phyloP scores from a whole-genome alignment of 1,284 basidiomycete species.

The Tylopilus sp. region DNA sequence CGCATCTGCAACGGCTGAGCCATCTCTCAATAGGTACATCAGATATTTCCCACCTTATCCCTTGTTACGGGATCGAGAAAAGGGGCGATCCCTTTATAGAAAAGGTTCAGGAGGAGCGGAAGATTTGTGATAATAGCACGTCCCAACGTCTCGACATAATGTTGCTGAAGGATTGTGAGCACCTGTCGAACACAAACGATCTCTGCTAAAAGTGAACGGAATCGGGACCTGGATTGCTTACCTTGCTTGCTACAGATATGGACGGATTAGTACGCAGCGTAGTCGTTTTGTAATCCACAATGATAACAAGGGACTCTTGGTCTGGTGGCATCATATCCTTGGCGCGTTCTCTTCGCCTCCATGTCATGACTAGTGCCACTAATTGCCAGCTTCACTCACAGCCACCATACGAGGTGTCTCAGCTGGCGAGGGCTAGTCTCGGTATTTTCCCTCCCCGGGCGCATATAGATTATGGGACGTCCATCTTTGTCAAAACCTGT shows the following conservation, averaged over 20 bases:
- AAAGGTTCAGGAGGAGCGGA: slow-evolving; percentile 75
- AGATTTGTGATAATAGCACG: slow-evolving; percentile 84
- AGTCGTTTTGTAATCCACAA: slow-evolving; percentile 81
- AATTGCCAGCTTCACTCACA: slow-evolving; percentile 48
- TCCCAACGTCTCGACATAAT: slow-evolving; percentile 88
- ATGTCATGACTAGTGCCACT: slow-evolving; percentile 8
- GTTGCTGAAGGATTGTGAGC: slow-evolving; percentile 81
- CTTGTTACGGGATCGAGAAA: slow-evolving; percentile 89
- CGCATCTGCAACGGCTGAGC: slow-evolving; percentile 56
- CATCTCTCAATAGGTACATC: not conserved
- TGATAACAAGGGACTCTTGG: slow-evolving; percentile 76
- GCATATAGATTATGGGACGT: slow-evolving; percentile 80
- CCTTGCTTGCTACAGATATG: slow-evolving; percentile 73
- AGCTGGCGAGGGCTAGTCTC: slow-evolving; percentile 72
- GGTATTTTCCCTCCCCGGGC: slow-evolving; percentile 80
- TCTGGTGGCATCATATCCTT: slow-evolving; percentile 82
- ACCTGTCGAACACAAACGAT: slow-evolving; percentile 40
- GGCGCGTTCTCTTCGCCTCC: slow-evolving; percentile 63
- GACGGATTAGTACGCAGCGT: slow-evolving; percentile 80
- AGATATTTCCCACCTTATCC: slow-evolving; percentile 60
- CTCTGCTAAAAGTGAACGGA: not conserved
- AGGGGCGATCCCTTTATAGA: slow-evolving; percentile 83
- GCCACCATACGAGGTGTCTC: slow-evolving; percentile 76
- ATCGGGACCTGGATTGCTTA: slow-evolving; percentile 17
- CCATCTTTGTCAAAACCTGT: slow-evolving; percentile 83